Evolutionary conservation across 208 protist species (phyloP).

Genomic region (Trypanosoma congolense): DNA sequence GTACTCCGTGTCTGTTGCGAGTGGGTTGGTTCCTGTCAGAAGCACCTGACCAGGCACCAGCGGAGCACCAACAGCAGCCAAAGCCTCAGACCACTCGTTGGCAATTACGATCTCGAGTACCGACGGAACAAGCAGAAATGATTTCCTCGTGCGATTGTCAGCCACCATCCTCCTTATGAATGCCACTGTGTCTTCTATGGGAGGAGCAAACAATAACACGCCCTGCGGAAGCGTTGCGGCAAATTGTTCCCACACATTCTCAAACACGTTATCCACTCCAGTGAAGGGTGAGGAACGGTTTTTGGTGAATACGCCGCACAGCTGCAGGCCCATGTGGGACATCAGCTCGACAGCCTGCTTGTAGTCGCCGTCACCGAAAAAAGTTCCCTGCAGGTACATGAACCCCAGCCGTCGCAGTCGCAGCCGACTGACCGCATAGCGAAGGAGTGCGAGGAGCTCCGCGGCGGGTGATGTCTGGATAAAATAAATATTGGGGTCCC

Average conservation of each 20-base stretch:
- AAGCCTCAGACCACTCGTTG: not conserved
- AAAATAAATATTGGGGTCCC: conserved; percentile 7
- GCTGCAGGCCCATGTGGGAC: not conserved
- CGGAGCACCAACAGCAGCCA: not conserved
- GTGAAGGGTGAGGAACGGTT: too few relatives aligned
- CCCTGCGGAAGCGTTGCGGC: not conserved
- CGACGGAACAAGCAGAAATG: not conserved
- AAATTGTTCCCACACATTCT: not conserved
- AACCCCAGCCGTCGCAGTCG: conserved; percentile 5
- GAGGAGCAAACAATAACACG: not conserved
- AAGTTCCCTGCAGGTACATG: conserved; percentile 2
- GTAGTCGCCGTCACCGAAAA: conserved; percentile 6
- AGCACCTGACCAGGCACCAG: not conserved
- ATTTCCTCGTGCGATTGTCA: not conserved
- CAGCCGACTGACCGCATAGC: conserved; percentile 1
- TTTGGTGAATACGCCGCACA: not conserved
- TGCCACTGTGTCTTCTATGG: not conserved
- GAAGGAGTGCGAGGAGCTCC: conserved; percentile 3
- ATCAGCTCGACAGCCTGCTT: conserved; percentile 4
- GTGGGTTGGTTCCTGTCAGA: conserved; percentile 1
- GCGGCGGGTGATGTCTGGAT: not conserved
- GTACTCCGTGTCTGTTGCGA: not conserved
- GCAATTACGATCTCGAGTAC: not conserved
- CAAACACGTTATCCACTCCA: not conserved
- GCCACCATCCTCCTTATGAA: not conserved